Conservation (phyloP, 2,329 filamentous ascomycete species). For the Tolypocladium nubicola region DNA sequence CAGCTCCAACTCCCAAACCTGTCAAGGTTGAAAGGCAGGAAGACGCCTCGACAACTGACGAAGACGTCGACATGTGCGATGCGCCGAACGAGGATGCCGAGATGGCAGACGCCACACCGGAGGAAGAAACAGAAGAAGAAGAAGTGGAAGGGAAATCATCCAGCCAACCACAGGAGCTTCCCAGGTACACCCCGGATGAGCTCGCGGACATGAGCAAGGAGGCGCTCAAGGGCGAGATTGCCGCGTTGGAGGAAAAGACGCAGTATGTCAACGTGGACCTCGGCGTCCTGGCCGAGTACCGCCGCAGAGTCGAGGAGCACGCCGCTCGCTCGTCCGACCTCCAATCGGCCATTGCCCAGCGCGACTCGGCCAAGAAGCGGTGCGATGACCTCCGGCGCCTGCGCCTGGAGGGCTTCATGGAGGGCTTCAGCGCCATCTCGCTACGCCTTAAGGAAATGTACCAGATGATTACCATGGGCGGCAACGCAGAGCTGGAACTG, state of each 20-base stretch:
- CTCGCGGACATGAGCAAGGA: conserved; percentile 56
- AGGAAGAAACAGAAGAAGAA: conserved; percentile 6
- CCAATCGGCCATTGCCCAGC: conserved; percentile 61
- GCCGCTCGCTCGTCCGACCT: conserved; percentile 75
- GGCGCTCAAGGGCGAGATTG: conserved; percentile 50
- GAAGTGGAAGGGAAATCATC: conserved; percentile 15
- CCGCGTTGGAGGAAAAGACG: conserved; percentile 56
- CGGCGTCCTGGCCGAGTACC: conserved; percentile 79
- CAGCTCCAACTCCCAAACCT: conserved; percentile 16
- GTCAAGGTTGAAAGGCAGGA: conserved; percentile 13
- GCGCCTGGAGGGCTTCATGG: conserved; percentile 94
- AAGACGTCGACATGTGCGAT: conserved; percentile 23
- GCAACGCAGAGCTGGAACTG: conserved; percentile 93
- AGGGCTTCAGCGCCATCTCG: conserved; percentile 90
- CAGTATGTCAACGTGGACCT: conserved; percentile 83
- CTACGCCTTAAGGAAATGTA: conserved; percentile 98
- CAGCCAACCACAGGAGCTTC: conserved; percentile 48
- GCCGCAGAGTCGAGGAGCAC: conserved; percentile 75
- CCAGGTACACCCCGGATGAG: conserved; percentile 66
- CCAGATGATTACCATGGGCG: conserved; percentile 99
- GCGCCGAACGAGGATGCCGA: conserved; percentile 13
- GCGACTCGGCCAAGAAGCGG: conserved; percentile 82
- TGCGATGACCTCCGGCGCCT: conserved; percentile 86
- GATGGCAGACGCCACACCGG: conserved; percentile 11
- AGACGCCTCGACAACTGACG: conserved; percentile 13